Evolutionary conservation across 495 filamentous ascomycete genomes (phyloP).

Genomic region (Lophium mytilinum): DNA sequence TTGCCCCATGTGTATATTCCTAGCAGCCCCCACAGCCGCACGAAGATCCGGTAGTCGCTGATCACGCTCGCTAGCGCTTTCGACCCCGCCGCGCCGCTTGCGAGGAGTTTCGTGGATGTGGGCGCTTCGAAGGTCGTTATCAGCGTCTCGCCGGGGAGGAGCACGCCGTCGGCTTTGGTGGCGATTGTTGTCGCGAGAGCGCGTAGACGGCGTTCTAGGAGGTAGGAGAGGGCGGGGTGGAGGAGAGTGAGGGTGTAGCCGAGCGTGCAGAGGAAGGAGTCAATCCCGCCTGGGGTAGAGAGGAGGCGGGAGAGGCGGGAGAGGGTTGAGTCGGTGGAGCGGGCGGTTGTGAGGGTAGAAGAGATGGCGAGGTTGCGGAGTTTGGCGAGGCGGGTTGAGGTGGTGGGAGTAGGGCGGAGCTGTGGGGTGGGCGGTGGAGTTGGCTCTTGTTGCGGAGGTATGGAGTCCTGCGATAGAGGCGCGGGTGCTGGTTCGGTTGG

Average conservation of each 20-base stretch:
- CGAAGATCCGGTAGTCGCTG: slow-evolving; percentile 59
- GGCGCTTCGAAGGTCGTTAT: slow-evolving; percentile 39
- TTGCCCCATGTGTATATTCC: slow-evolving; percentile 65
- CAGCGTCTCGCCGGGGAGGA: slow-evolving; percentile 34
- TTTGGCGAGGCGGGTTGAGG: not conserved
- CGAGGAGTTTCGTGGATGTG: slow-evolving; percentile 21
- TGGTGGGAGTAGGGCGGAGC: not conserved
- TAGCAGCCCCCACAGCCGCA: slow-evolving; percentile 71
- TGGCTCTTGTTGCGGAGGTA: not conserved
- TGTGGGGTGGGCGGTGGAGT: not conserved
- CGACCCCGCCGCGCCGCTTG: slow-evolving; percentile 14
- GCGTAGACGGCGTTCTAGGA: slow-evolving; percentile 15
- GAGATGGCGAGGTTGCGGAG: slow-evolving; percentile 4
- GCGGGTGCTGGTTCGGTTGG: not conserved
- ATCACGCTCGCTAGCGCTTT: slow-evolving; percentile 46
- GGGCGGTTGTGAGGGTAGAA: not conserved
- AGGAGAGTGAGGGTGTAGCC: slow-evolving; percentile 26
- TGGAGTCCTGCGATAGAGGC: not conserved
- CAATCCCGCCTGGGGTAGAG: slow-evolving; percentile 21
- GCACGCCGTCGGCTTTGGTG: slow-evolving; percentile 13
- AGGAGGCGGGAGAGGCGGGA: slow-evolving; percentile 25
- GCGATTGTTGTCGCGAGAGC: slow-evolving; percentile 13
- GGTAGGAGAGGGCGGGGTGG: slow-evolving; percentile 8
- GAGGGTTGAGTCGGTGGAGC: slow-evolving; percentile 18
- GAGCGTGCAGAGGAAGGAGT: slow-evolving; percentile 26